A percentile compares a stretch with the other conserved stretches of the same genome.
These are phyloP conservation scores for Naganishia randhawae DNA, from an alignment of 768 basidiomycete genomes.

Conservation along the genomic window DNA sequence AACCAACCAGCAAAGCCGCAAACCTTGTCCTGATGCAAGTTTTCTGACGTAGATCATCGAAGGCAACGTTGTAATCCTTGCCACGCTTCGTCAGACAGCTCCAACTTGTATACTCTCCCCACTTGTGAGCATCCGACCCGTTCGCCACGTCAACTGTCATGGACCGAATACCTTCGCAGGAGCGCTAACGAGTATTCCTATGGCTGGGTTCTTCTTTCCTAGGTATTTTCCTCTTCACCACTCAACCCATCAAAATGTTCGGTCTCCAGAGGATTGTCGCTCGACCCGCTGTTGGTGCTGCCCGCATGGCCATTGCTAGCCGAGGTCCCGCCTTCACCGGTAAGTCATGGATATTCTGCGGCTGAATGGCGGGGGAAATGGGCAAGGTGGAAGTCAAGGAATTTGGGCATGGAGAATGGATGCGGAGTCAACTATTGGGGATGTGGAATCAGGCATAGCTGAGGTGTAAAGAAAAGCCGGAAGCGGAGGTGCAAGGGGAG, in stretches of 20 bases:
- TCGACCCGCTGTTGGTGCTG: conserved; percentile 23
- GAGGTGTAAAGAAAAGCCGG: not conserved
- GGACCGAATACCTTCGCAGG: not conserved
- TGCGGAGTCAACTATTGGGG: not conserved
- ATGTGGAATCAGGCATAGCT: not conserved
- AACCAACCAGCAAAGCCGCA: conserved; percentile 20
- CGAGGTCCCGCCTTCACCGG: conserved; percentile 24
- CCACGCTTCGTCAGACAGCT: not conserved
- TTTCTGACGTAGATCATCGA: not conserved
- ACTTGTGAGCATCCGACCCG: not conserved
- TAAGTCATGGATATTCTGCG: conserved; percentile 5
- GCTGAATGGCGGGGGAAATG: not conserved
- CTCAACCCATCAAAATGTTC: conserved; percentile 20
- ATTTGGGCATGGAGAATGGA: not conserved
- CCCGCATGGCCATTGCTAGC: conserved; percentile 14
- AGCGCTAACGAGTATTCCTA: not conserved
- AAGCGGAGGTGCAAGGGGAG: not conserved
- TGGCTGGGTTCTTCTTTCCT: not conserved
- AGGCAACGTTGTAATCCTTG: not conserved
- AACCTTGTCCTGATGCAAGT: not conserved
- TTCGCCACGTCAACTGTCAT: not conserved
- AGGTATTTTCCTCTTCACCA: conserved; percentile 10
- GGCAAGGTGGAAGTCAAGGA: not conserved
- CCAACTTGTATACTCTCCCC: not conserved
- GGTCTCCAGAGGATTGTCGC: conserved; percentile 27